Percentiles rank a stretch among this genome's conserved stretches.
These are phyloP conservation scores for Irpex sp. DNA, from an alignment of 1,284 basidiomycete species.

Conservation along the genomic window DNA sequence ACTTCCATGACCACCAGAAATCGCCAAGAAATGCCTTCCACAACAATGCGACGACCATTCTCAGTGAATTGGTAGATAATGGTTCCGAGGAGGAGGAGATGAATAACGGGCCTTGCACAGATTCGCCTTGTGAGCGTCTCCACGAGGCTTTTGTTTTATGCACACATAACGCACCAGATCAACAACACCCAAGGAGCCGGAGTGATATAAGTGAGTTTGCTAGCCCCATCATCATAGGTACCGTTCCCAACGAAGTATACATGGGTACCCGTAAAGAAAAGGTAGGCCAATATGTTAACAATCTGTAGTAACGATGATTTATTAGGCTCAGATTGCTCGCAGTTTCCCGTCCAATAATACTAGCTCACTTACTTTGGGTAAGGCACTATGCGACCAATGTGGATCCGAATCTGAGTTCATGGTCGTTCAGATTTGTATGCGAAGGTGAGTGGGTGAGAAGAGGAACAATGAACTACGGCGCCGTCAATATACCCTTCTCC, in stretches of 20 bases:
- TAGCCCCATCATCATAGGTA: conserved; percentile 60
- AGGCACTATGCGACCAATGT: neutral
- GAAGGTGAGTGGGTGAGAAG: neutral
- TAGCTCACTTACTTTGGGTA: neutral
- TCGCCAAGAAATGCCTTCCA: conserved; percentile 86
- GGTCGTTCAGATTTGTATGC: neutral
- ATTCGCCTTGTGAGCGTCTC: neutral
- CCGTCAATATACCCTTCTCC: neutral
- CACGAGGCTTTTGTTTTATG: conserved; percentile 14
- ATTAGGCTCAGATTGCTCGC: too few relatives aligned
- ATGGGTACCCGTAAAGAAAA: neutral
- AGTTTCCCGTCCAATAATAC: too few relatives aligned
- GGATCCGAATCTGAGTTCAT: neutral
- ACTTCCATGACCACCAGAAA: conserved; percentile 82
- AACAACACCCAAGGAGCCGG: conserved; percentile 85
- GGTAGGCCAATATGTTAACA: neutral
- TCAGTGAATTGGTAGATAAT: conserved; percentile 88
- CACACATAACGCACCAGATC: conserved; percentile 53
- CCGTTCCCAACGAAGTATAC: conserved; percentile 28
- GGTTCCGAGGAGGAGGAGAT: conserved; percentile 82
- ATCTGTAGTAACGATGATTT: neutral
- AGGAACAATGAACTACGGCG: neutral
- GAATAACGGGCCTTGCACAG: conserved; percentile 66
- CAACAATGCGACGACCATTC: conserved; percentile 69
- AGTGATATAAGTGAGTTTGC: conserved; percentile 84